Conservation (phyloP, 495 filamentous ascomycete genomes). For the Parmelia sp. region DNA sequence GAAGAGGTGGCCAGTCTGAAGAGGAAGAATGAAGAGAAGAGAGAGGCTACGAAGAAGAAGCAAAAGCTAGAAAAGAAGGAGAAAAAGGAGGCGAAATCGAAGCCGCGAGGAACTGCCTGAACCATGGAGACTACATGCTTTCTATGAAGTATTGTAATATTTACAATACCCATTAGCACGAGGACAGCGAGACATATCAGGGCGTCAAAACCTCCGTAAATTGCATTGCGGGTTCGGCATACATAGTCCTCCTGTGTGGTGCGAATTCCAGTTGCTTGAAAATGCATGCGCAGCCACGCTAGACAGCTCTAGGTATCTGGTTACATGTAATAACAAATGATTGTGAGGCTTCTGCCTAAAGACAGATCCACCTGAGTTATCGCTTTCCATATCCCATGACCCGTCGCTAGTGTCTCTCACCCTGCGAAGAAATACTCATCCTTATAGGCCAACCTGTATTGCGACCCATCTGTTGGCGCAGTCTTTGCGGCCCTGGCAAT, state of each 20-base stretch:
- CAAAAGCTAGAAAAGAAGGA: slow-evolving; percentile 77
- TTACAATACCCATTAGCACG: not conserved
- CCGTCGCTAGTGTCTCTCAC: not conserved
- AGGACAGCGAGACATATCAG: not conserved
- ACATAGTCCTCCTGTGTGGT: not conserved
- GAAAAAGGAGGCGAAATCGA: slow-evolving; percentile 85
- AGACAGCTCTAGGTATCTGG: not conserved
- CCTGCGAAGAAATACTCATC: not conserved
- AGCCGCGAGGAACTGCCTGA: slow-evolving; percentile 65
- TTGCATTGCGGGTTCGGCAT: not conserved
- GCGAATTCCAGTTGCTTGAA: not conserved
- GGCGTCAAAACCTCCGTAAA: not conserved
- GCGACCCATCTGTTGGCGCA: not conserved
- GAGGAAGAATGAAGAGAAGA: slow-evolving; percentile 86
- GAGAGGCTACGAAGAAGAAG: slow-evolving; percentile 87
- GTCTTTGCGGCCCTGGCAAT: not conserved
- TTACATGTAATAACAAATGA: not conserved
- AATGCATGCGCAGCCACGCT: not conserved
- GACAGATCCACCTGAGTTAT: not conserved
- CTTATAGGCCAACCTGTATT: not conserved
- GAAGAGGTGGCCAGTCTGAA: slow-evolving; percentile 76
- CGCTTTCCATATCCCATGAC: not conserved
- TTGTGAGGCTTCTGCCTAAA: not conserved
- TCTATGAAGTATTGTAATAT: not conserved
- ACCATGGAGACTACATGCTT: not conserved